Conservation (phyloP, 73 alveolate genomes). For the Effrenium voratum region DNA sequence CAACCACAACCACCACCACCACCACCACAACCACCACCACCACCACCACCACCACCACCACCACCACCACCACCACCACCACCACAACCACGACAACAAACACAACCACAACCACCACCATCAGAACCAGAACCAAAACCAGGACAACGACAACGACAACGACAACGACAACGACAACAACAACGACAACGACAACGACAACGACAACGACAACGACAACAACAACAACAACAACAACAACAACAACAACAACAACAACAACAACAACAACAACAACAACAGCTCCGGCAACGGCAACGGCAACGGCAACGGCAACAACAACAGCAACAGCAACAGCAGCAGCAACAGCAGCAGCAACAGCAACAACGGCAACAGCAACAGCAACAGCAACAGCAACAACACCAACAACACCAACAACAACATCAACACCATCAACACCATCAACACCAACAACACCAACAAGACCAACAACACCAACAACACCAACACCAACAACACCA, state of each 20-base stretch:
- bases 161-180: not conserved
- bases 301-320: no score
- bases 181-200: not conserved
- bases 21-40: not conserved
- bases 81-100: not conserved
- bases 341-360: not conserved
- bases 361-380: no score
- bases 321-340: no score
- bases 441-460: no score
- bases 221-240: not conserved
- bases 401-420: no score
- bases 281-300: no score
- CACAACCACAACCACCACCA: not conserved
- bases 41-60: not conserved
- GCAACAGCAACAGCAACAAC: no score
- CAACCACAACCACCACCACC: not conserved
- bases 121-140: not conserved
- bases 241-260: not conserved
- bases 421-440: no score
- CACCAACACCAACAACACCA: no score
- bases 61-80: not conserved
- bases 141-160: not conserved
- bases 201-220: not conserved
- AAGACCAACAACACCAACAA: no score
- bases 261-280: not conserved